Conservation (phyloP, 805 yeast genomes). For the Starmerella riodocensis region DNA sequence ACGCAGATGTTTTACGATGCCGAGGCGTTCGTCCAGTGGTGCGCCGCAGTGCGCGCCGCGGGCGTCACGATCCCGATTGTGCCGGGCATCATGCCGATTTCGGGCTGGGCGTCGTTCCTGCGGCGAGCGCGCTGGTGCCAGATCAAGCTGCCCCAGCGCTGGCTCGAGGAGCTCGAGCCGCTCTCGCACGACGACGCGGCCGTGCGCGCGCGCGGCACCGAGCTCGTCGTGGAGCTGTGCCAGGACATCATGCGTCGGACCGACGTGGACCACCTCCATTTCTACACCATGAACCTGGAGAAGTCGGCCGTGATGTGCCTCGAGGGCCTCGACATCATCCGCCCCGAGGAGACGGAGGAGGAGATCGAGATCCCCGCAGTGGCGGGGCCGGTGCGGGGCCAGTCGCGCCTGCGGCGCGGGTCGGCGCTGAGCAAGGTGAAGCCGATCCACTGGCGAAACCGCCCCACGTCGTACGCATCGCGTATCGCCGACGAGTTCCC, state of each 20-base stretch:
- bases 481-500: slow-evolving; percentile 96
- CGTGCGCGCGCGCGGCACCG: slow-evolving; percentile 76
- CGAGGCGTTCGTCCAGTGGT: slow-evolving; percentile 76
- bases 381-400: slow-evolving; percentile 34
- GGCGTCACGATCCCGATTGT: slow-evolving; percentile 80
- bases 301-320: slow-evolving; percentile 78
- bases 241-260: slow-evolving; percentile 48
- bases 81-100: slow-evolving; percentile 97
- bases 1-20: slow-evolving; percentile 97
- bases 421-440: slow-evolving; percentile 36
- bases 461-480: slow-evolving; percentile 77
- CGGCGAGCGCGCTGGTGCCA: slow-evolving; percentile 94
- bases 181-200: slow-evolving; percentile 80
- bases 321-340: slow-evolving; percentile 49
- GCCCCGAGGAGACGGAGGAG: slow-evolving; percentile 6
- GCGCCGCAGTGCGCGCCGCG: slow-evolving; percentile 46
- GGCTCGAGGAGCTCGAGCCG: slow-evolving; percentile 57
- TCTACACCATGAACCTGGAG: slow-evolving; percentile 96
- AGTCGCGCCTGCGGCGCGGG: slow-evolving; percentile 12
- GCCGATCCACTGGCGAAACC: slow-evolving; percentile 92
- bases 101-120: slow-evolving; percentile 83
- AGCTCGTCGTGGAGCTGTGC: slow-evolving; percentile 76
- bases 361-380: slow-evolving; percentile 44
- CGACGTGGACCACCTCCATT: slow-evolving; percentile 70
- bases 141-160: slow-evolving; percentile 62